Evolutionary conservation across 371 early-diverging fungal genomes (phyloP).

Genomic region (Mortierella sp.): DNA sequence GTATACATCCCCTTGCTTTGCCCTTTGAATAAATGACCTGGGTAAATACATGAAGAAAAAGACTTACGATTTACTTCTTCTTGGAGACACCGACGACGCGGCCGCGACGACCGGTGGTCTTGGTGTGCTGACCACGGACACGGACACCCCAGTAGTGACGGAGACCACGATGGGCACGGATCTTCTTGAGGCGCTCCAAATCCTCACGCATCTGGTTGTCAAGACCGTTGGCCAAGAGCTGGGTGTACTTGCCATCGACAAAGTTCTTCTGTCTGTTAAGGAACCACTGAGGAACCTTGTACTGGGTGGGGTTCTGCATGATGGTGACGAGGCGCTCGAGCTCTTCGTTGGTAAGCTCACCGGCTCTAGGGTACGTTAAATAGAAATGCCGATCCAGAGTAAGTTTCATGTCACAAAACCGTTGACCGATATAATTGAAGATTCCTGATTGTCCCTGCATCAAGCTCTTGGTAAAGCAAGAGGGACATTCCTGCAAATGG

Average conservation of each 20-base stretch:
- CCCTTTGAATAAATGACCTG: background rate
- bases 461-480: background rate
- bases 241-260: constrained; percentile 93
- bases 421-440: background rate
- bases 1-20: background rate
- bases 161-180: constrained; percentile 94
- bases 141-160: constrained; percentile 98
- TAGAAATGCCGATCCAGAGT: constrained; percentile 7
- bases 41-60: background rate
- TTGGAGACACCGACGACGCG: constrained; percentile 97
- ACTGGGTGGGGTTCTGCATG: constrained; percentile 93
- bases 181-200: constrained; percentile 97
- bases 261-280: constrained; percentile 99
- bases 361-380: constrained; percentile 77
- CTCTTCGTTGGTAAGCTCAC: constrained; percentile 96
- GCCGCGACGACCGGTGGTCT: constrained; percentile 98
- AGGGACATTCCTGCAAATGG: background rate
- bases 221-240: constrained; percentile 94
- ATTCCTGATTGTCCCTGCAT: background rate
- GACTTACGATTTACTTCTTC: constrained; percentile 85
- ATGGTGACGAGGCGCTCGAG: constrained; percentile 91
- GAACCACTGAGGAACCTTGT: constrained; percentile 99
- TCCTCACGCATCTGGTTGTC: constrained; percentile 98
- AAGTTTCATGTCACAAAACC: background rate
- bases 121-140: constrained; percentile 95